These are phyloP conservation scores for Leishmania gerbilli DNA, from an alignment of 208 protist genomes.

Conservation along the genomic window DNA sequence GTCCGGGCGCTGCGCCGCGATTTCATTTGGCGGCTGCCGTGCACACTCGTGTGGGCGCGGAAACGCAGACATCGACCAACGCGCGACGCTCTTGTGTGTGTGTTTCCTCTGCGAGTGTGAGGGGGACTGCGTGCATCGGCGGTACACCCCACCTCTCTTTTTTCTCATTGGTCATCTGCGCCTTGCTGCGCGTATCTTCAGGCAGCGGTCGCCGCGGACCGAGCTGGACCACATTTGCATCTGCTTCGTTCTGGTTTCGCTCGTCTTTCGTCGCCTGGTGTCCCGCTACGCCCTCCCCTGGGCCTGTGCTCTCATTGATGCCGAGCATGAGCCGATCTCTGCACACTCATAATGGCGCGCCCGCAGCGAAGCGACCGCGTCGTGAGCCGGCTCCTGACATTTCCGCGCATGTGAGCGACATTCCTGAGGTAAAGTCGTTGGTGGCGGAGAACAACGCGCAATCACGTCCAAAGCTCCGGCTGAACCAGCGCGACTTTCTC, in stretches of 20 bases:
- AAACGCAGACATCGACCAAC: background rate
- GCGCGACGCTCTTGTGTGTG: too few relatives aligned
- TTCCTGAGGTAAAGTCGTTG: conserved; percentile 52
- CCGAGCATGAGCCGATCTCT: background rate
- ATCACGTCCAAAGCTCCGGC: conserved; percentile 43
- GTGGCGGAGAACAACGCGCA: conserved; percentile 67
- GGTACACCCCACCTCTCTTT: background rate
- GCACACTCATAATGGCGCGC: background rate
- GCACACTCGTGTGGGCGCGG: background rate
- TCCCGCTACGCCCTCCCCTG: background rate
- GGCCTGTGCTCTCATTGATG: background rate
- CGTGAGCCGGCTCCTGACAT: conserved; percentile 44
- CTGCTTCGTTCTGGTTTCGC: background rate
- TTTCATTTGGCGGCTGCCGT: background rate
- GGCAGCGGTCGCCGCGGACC: too few relatives aligned
- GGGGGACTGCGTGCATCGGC: background rate
- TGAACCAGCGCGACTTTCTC: conserved; percentile 60
- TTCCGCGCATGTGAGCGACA: conserved; percentile 34
- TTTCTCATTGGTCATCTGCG: background rate
- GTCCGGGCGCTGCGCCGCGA: background rate
- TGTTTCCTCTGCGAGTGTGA: background rate
- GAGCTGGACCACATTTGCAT: background rate
- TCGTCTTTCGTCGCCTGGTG: background rate
- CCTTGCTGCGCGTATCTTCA: too few relatives aligned
- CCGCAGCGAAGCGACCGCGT: conserved; percentile 17